Percentiles rank a stretch among this genome's conserved stretches.
Evolutionary conservation across 2,329 filamentous ascomycete species (phyloP).

Genomic region (Talaromyces verruculosus): DNA sequence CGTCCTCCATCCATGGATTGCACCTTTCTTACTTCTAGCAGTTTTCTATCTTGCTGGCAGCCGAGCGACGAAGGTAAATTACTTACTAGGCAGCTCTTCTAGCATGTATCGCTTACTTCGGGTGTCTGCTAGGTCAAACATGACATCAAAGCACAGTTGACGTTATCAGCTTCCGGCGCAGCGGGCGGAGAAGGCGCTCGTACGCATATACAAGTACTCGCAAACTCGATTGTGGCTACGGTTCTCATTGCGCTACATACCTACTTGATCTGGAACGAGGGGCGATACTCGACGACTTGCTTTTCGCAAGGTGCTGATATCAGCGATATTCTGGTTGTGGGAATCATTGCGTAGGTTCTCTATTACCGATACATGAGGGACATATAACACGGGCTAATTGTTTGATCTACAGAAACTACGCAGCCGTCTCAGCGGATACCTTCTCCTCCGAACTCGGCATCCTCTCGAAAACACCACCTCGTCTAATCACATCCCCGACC

Average conservation of each 20-base stretch:
- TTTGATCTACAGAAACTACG: slow-evolving; percentile 66
- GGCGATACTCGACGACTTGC: slow-evolving; percentile 32
- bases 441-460: slow-evolving; percentile 96
- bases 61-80: slow-evolving; percentile 65
- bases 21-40: slow-evolving; percentile 80
- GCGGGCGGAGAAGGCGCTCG: slow-evolving; percentile 76
- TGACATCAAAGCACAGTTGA: slow-evolving; percentile 77
- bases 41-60: slow-evolving; percentile 88
- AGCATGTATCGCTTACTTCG: too few relatives aligned
- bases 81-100: too few relatives aligned
- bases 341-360: slow-evolving; percentile 36
- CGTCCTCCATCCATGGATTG: slow-evolving; percentile 86
- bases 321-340: slow-evolving; percentile 41
- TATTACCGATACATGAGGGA: too few relatives aligned
- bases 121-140: slow-evolving; percentile 68
- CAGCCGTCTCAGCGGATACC: slow-evolving; percentile 86
- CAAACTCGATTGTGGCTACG: slow-evolving; percentile 80
- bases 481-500: slow-evolving; percentile 78
- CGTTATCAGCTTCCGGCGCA: slow-evolving; percentile 70
- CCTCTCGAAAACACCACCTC: slow-evolving; percentile 70
- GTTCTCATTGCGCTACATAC: slow-evolving; percentile 58
- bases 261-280: slow-evolving; percentile 39
- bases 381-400: too few relatives aligned
- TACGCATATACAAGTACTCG: slow-evolving; percentile 84
- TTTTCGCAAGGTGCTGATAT: slow-evolving; percentile 37